Percentiles rank a stretch among this genome's conserved stretches.
Conservation (phyloP, 208 protist species). For the Balamuthia mandrillaris region DNA sequence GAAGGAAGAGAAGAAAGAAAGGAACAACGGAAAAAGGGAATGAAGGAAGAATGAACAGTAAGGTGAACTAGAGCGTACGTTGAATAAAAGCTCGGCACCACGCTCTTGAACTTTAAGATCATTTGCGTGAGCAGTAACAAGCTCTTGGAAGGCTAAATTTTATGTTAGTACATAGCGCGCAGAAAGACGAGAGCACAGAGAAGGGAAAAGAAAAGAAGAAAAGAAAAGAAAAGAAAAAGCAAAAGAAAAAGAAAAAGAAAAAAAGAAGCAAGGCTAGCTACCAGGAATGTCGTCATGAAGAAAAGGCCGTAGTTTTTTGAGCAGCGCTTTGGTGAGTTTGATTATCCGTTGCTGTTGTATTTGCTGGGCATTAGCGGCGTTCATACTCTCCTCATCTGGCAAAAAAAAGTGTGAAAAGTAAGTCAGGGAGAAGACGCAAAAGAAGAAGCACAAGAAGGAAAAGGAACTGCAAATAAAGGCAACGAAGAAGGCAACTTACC, state of each 20-base stretch:
- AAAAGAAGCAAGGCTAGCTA: not conserved
- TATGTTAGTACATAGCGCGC: too few species aligned
- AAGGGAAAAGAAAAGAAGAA: not conserved
- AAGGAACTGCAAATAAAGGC: not conserved
- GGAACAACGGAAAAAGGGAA: not conserved
- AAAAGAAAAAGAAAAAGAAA: not conserved
- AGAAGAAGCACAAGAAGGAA: not conserved
- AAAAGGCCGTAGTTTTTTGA: not conserved
- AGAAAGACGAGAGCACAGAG: not conserved
- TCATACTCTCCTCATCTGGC: not conserved
- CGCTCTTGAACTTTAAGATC: conserved; percentile 26
- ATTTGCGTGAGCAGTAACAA: not conserved
- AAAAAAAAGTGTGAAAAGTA: not conserved
- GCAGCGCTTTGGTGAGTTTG: not conserved
- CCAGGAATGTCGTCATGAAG: not conserved
- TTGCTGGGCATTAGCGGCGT: not conserved
- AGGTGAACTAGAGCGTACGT: too few species aligned
- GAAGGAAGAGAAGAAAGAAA: not conserved
- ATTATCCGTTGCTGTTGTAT: conserved; percentile 18
- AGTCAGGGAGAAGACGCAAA: too few species aligned
- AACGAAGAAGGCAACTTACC: too few species aligned
- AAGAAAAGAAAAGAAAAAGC: not conserved
- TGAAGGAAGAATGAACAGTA: not conserved
- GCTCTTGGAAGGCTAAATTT: not conserved
- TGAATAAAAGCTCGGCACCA: not conserved